Evolutionary conservation across 768 basidiomycete genomes (phyloP), one percentile per base, ranked within the genome.

Genomic region (Calvatia gigantea): DNA sequence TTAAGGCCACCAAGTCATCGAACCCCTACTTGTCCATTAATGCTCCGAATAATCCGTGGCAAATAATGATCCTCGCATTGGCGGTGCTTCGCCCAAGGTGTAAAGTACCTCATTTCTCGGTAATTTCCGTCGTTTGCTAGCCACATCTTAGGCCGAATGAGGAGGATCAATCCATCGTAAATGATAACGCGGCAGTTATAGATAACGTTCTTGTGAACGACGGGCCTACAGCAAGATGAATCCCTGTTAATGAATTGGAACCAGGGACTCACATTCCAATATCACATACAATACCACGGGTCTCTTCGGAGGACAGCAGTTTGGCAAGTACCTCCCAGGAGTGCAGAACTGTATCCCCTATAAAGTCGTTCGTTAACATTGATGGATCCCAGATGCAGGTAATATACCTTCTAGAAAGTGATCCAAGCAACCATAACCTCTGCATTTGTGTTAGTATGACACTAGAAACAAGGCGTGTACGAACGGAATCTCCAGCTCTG

Each of bases 81-180:
- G 28, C 86, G 81, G 65, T 91, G 90, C 67, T 94, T 96, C 65
- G 75, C 73, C 96, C 97, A 99, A 0, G 97, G 94, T 2, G 96
- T 94, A 64, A 99, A 99, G 68, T 93, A 91, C 12, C 89, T 74
- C 64, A 89, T 74, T 67, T 87, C 85, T 25, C 97, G 89, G 69
- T 99, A 99, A 66, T 98, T 98, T 3, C 97, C 97, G 64, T 97
- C 94, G 66, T 98, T 98, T 1, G 97, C 97, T 42, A 99, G 78
- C 97, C 97, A 99, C 95, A 99, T 95, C 75, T 98, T 99, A 0
- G 97, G 97, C 21, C 97, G 85, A 60, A 99, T 98, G 59, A 98
- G 84, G 1, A 98, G 72, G 57, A 99, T 94, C 72, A 91, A 82
- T 53, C 84, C 79, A 71, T 94, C 79, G 65, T 93, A 82, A 39